A percentile compares a stretch with the other conserved stretches of the same genome.
phyloP scores from a whole-genome alignment of 2,329 filamentous ascomycete genomes.

The Botrytis aclada region DNA sequence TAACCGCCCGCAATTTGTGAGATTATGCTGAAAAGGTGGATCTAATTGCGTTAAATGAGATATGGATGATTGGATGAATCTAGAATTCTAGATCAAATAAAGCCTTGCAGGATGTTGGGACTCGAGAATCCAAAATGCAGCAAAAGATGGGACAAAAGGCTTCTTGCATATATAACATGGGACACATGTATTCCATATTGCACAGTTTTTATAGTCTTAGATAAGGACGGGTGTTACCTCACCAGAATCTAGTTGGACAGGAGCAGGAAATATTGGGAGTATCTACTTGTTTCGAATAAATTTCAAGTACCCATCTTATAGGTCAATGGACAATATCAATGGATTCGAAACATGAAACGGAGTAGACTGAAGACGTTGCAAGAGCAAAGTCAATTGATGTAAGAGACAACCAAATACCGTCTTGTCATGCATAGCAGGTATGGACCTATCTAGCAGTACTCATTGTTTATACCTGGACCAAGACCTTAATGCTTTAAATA shows the following conservation, averaged over 20 bases:
- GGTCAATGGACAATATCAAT: neutral
- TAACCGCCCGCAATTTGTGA: neutral
- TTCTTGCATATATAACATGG: neutral
- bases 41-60: neutral
- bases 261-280: neutral
- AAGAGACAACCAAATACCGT: neutral
- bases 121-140: constrained; percentile 2
- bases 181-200: neutral
- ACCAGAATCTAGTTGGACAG: neutral
- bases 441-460: neutral
- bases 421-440: neutral
- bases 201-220: neutral
- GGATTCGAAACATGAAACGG: neutral
- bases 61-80: neutral
- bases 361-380: neutral
- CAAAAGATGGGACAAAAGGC: neutral
- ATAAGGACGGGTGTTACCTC: neutral
- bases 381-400: neutral
- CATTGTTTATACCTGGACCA: neutral
- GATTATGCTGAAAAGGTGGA: neutral
- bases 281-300: neutral
- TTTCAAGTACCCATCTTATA: neutral
- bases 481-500: neutral
- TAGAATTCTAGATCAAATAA: neutral
- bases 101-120: constrained; percentile 1